Conservation (phyloP, 225 moss, liverwort and hornwort species). For the Thuidium tamariscinum region DNA sequence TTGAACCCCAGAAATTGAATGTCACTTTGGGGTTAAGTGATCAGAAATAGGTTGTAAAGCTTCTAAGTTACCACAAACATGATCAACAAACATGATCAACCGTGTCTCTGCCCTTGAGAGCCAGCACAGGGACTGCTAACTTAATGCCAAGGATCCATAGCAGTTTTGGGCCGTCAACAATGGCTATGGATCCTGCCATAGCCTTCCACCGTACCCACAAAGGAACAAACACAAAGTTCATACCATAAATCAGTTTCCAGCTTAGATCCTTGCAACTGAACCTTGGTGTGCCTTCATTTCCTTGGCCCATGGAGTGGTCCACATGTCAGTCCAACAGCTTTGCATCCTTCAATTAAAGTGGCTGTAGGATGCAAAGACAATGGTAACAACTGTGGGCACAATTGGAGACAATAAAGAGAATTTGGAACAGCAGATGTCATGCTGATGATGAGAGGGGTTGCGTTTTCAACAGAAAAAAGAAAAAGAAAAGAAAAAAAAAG, state of each 20-base stretch:
- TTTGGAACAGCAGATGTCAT: background rate
- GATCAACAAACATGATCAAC: background rate
- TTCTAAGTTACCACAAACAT: too few relatives aligned
- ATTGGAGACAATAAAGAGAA: background rate
- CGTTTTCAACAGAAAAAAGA: background rate
- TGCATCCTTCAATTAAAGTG: background rate
- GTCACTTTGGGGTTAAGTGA: background rate
- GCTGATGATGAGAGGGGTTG: background rate
- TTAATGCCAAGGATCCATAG: background rate
- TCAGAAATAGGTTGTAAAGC: too few relatives aligned
- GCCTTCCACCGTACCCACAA: accelerated
- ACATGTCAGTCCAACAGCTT: background rate
- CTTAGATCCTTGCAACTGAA: background rate
- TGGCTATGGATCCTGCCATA: background rate
- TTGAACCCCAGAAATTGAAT: too few relatives aligned
- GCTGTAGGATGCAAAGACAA: background rate
- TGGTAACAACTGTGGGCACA: background rate
- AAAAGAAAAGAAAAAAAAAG: background rate
- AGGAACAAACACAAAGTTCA: background rate
- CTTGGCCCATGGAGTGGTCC: background rate
- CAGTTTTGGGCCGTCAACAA: background rate
- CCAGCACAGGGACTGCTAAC: background rate
- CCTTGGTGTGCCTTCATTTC: too few relatives aligned
- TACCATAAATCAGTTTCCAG: too few relatives aligned
- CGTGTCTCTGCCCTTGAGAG: background rate